Evolutionary conservation across 1,284 basidiomycete genomes (phyloP), one percentile per base, ranked within the genome.

Genomic region (Cryptococcus floricola): DNA sequence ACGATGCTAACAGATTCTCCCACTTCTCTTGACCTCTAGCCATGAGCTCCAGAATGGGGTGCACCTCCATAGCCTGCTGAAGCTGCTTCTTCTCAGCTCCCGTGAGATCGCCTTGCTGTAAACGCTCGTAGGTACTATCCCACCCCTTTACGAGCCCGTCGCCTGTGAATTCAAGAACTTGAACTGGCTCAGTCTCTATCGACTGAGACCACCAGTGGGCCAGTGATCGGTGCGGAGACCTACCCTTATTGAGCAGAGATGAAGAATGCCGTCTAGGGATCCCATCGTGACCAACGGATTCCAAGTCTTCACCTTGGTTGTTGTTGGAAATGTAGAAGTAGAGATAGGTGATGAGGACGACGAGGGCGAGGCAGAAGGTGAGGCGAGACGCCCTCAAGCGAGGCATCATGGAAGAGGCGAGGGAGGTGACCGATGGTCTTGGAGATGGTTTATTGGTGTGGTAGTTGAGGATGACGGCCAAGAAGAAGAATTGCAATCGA

Each of bases 11-110:
- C 47, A 74, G 56, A 6, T 23, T 44, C 39, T 67, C 63, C 74
- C 72, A 77, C 23, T 62, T 57, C 39, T 67, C 49, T 44, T 63
- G 61, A 6, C 70, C 70, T 18, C 63, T 54, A 46, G 65, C 58
- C 57, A 74, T 70, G 47, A 76, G 60, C 50, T 67, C 61, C 34
- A 66, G 48, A 19, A 77, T 76, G 5, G 75, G 75, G 64, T 77
- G 75, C n/a, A 42, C 65, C 45, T 59, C 53, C 56, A 57, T 51
- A 5, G 56, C 39, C n/a, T 46, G 47, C 51, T 59, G 54, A 16
- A 68, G 42, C 46, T 50, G 57, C 45, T 62, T 60, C 50, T 51
- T 58, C 37, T 66, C 63, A 41, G 57, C 59, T 51, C 58, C 57
- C 50, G 53, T 52, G 41, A 63, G 25, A 7, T 49, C 49, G 5